Evolutionary conservation across 768 basidiomycete species (phyloP), one percentile per base, ranked within the genome.

Genomic region (Leccinellum albellum): DNA sequence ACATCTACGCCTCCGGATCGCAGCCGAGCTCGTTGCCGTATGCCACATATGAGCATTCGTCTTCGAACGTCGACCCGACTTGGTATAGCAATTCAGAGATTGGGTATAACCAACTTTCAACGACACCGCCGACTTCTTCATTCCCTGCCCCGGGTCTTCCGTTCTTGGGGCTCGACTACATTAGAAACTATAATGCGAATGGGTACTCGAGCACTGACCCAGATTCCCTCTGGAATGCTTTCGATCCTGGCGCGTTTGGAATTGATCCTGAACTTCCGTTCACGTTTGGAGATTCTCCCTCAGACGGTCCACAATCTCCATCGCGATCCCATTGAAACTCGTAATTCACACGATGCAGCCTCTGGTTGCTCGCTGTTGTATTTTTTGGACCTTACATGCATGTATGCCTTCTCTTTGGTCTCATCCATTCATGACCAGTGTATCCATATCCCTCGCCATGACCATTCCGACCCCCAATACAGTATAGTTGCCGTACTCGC

Each of bases 91-190:
- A 67, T 40, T 75, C 61, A 67, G 70, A 63, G 77, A 74, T 63
- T 73, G 65, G 74, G 75, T 64, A 67, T 70, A 52, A 72, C 50
- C 78, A 78, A 5, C 73, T 82, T 31, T 84, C 84, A 6, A 81
- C 79, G 12, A 82, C 84, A 12, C 81, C 86, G 3, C 81, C 86
- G 13, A 81, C 79, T 6, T 71, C 87, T n/a, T 77, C 80, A 4
- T 91, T 91, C 68, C 76, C 85, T 60, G 83, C 83, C 9, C 78
- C 85, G 23, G 89, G 89, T 37, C 76, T 92, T n/a, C 91, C 90
- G 1, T 94, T 93, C 77, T 80, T 84, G 29, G 91, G 90, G 10
- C 77, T 93, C 31, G 91, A 94, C 63, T 94, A 83, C 64, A 86
- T 94, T 65, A 83, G 88, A 63, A 91, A 90, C 65, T 91, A 87